Percentiles rank a stretch among this genome's conserved stretches.
These are phyloP conservation scores for Sextonia rubra DNA, from an alignment of 164 flowering plant genomes.

Conservation along the genomic window DNA sequence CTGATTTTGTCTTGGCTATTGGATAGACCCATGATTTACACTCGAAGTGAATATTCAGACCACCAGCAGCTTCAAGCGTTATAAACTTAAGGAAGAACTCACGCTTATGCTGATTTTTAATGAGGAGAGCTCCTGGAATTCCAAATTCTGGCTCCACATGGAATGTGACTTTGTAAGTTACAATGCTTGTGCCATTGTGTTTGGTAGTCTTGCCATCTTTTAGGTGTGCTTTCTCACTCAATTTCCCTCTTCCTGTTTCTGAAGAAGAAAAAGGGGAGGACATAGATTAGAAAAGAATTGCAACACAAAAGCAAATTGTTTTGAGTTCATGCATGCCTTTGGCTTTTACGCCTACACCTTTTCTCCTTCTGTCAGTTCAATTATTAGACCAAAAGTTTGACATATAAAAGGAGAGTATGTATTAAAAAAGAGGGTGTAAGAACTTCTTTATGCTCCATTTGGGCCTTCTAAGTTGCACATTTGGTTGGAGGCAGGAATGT, in stretches of 20 bases:
- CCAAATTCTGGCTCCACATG: conserved; percentile 35
- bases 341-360: neutral
- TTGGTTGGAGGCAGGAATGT: neutral
- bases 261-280: neutral
- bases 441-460: neutral
- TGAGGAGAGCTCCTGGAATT: conserved; percentile 44
- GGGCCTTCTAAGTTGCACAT: neutral
- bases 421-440: too few relatives aligned
- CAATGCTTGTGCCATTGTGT: conserved; percentile 10
- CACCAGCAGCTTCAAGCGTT: conserved; percentile 15
- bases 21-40: conserved; percentile 68
- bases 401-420: neutral
- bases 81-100: conserved; percentile 37
- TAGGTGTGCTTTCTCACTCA: conserved; percentile 33
- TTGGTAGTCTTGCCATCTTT: conserved; percentile 26
- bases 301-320: too few relatives aligned
- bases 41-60: conserved; percentile 30
- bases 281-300: too few relatives aligned
- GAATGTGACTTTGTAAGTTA: conserved; percentile 23
- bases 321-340: neutral
- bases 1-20: conserved; percentile 15
- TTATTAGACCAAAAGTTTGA: neutral
- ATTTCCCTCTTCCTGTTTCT: conserved; percentile 38
- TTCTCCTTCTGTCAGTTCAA: neutral
- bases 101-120: conserved; percentile 31